Base-by-base conservation (phyloP, 805 yeast species). In the Cyberlindnera nakhonratchasimensis region DNA sequence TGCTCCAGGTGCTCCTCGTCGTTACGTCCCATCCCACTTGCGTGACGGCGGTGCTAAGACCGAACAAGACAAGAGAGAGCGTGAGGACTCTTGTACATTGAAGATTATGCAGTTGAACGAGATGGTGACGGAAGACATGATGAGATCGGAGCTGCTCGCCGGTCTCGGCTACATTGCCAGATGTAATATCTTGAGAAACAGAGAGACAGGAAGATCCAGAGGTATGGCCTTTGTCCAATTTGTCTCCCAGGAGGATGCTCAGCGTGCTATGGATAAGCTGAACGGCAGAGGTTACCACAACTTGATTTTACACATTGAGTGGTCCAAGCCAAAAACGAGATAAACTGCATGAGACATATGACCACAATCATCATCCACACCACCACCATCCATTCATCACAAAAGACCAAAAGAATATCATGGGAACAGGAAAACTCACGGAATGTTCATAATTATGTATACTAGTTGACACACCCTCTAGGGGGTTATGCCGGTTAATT, bases 151-250 rank as follows among this genome's bases (percentile, higher is more conserved):
- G 61, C 77, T 93, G 57, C 74, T 82, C 57, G 77, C 72, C 50
- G 77, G 70, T 63, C 82, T 72, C 71, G 95, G 79, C 57, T 78
- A 70, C 46, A 70, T 77, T 53, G 70, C 77, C 45, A 84, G 96
- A 69, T 86, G 85, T 53, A 83, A 84, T 50, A 74, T 93, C 45
- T 89, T 89, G 46, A 85, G 86, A 71, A 86, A 89, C 70, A 84
- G 88, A 70, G 96, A 86, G 57, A 93, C 98, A 21, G 93, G 96
- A 52, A 83, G 82, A 66, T 86, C 96, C 34, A 85, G 88, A 70
- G 99, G 99, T 61, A 80, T 91, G 66, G 98, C 98, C 6, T 93
- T 87, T 66, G 95, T 90, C 52, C 82, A 91, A 47, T 86, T 86
- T 64, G 77, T 74, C 46, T 74, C 80, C 43, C 79, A 79, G 59